Evolutionary conservation across 1,284 basidiomycete species (phyloP).

Genomic region (Irpex rosettiformis): DNA sequence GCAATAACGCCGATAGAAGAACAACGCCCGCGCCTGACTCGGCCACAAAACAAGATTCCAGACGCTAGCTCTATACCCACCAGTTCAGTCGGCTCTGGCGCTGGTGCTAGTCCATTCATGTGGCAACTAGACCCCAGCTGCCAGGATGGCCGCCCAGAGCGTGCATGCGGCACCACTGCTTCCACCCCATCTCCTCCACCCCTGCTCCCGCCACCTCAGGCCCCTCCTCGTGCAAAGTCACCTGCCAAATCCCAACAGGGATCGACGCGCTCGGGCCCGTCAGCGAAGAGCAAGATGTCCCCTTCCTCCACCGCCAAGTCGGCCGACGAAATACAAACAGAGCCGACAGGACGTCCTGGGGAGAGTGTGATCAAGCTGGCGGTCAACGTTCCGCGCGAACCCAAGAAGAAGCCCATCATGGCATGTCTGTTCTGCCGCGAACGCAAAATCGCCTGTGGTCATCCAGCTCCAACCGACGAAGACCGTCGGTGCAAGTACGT

Average conservation of each 20-base stretch:
- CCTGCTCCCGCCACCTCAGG: neutral
- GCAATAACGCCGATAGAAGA: slow-evolving; percentile 11
- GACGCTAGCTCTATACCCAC: slow-evolving; percentile 2
- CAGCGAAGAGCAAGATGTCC: neutral
- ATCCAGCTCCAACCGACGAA: slow-evolving; percentile 26
- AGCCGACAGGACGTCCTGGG: neutral
- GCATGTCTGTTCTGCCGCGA: slow-evolving; percentile 38
- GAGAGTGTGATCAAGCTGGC: slow-evolving; percentile 26
- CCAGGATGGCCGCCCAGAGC: neutral
- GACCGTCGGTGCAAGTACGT: slow-evolving; percentile 34
- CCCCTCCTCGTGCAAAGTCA: neutral
- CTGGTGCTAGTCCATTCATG: neutral
- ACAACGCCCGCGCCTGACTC: slow-evolving; percentile 1
- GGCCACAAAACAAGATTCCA: slow-evolving; percentile 2
- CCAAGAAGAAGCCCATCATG: slow-evolving; percentile 35
- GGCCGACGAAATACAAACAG: neutral
- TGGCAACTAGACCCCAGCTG: neutral
- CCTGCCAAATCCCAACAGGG: neutral
- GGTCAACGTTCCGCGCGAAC: slow-evolving; percentile 14
- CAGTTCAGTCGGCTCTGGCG: neutral
- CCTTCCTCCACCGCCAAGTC: neutral
- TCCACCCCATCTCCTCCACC: neutral
- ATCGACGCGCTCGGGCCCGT: neutral
- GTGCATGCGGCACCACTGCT: neutral
- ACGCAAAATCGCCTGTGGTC: slow-evolving; percentile 37